phyloP scores from a whole-genome alignment of 73 alveolate species.

The Tetrahymena thermophila region DNA sequence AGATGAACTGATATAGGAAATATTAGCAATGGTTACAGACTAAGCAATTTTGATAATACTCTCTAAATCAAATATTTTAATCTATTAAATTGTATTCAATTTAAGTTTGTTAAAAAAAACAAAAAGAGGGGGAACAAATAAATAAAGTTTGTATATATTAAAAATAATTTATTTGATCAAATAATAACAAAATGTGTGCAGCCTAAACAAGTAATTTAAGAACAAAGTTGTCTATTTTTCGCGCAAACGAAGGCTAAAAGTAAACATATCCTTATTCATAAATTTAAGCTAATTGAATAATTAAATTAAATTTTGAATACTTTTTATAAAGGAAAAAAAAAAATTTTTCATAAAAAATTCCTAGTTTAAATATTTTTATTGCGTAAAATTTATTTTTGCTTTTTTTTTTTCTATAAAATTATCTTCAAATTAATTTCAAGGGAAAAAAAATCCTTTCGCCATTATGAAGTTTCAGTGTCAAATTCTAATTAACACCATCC shows the following conservation, averaged over 20 bases:
- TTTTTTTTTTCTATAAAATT: too few species aligned
- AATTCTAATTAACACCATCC: background rate
- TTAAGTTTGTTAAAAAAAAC: background rate
- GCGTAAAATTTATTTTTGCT: too few species aligned
- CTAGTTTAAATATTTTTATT: background rate
- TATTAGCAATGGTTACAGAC: background rate
- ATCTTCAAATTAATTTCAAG: background rate
- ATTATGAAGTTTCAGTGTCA: background rate
- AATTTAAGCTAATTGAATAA: background rate
- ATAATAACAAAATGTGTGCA: background rate
- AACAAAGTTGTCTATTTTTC: background rate
- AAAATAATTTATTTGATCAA: background rate
- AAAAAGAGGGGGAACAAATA: background rate
- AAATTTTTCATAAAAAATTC: background rate
- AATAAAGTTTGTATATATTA: background rate
- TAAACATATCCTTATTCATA: background rate
- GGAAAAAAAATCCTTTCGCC: background rate
- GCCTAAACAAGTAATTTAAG: background rate
- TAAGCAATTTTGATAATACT: background rate
- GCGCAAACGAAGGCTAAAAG: background rate
- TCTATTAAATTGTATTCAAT: background rate
- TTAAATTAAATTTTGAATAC: background rate
- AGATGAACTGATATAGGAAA: background rate
- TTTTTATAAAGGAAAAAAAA: too few species aligned
- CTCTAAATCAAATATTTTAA: background rate